These are phyloP conservation scores for Hanseniaspora guilliermondii DNA, from an alignment of 805 yeast species.

Conservation along the genomic window DNA sequence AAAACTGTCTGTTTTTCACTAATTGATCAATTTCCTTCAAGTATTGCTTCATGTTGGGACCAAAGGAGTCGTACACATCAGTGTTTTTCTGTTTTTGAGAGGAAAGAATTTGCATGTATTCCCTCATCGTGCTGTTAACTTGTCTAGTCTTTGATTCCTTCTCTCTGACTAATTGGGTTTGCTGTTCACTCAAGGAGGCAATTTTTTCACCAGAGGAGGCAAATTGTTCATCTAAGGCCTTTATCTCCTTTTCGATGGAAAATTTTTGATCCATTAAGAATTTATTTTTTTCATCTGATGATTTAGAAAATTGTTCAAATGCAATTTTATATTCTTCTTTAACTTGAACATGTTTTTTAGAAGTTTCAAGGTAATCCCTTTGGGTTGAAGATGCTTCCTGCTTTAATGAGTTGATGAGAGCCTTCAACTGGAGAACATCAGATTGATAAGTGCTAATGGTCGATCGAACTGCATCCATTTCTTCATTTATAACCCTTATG, in stretches of 20 bases:
- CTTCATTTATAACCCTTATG: not conserved
- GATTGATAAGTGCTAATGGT: not conserved
- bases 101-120: not conserved
- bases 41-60: conserved; percentile 32
- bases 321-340: conserved; percentile 17
- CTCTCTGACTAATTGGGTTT: not conserved
- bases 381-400: not conserved
- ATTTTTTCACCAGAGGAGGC: conserved; percentile 19
- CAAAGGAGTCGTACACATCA: conserved; percentile 38
- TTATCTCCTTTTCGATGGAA: conserved; percentile 19
- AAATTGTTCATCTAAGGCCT: conserved; percentile 19
- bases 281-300: conserved; percentile 20
- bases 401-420: not conserved
- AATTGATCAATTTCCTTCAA: conserved; percentile 30
- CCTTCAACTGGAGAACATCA: not conserved
- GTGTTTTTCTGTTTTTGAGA: conserved; percentile 23
- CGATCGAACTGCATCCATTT: not conserved
- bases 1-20: conserved; percentile 30
- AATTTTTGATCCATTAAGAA: conserved; percentile 20
- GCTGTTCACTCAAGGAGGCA: conserved; percentile 16
- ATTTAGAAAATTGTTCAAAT: conserved; percentile 16
- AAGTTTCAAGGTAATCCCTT: conserved; percentile 9
- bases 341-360: conserved; percentile 17
- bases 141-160: not conserved
- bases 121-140: not conserved